Conservation (phyloP, 306 rosid species). For the Prunus dulcis region DNA sequence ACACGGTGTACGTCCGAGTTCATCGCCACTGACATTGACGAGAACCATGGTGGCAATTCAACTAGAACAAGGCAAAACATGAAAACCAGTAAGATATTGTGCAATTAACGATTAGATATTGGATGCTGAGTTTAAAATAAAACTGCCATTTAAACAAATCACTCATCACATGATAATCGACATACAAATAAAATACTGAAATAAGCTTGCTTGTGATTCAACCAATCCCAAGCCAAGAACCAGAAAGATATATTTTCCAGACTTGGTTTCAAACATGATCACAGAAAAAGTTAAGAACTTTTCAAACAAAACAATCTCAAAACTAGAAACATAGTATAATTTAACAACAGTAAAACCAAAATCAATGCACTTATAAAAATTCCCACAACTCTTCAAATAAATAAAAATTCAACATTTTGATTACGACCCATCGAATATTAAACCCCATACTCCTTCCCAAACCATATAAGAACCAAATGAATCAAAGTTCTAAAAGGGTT, state of each 20-base stretch:
- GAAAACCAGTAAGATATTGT: slow-evolving; percentile 35
- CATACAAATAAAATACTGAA: background rate
- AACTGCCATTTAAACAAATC: background rate
- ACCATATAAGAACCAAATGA: slow-evolving; percentile 6
- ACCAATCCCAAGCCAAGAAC: background rate
- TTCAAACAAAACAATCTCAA: background rate
- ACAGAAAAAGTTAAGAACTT: background rate
- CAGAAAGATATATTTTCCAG: background rate
- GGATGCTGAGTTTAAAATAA: background rate
- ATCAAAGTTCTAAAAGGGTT: slow-evolving; percentile 26
- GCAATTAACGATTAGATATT: background rate
- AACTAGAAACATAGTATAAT: background rate
- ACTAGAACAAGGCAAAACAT: slow-evolving; percentile 56
- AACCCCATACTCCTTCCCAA: background rate
- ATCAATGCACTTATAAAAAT: background rate
- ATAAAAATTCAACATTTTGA: slow-evolving; percentile 20
- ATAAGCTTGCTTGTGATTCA: background rate
- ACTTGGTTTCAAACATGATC: background rate
- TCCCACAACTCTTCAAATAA: slow-evolving; percentile 1
- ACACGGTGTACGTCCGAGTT: slow-evolving; percentile 75
- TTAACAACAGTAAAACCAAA: background rate
- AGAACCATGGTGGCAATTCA: slow-evolving; percentile 91
- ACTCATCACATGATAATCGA: background rate
- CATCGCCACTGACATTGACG: slow-evolving; percentile 69
- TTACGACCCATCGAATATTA: slow-evolving; percentile 30